Evolutionary conservation across 2,329 filamentous ascomycete genomes (phyloP).

Genomic region (Diaporthe eres): DNA sequence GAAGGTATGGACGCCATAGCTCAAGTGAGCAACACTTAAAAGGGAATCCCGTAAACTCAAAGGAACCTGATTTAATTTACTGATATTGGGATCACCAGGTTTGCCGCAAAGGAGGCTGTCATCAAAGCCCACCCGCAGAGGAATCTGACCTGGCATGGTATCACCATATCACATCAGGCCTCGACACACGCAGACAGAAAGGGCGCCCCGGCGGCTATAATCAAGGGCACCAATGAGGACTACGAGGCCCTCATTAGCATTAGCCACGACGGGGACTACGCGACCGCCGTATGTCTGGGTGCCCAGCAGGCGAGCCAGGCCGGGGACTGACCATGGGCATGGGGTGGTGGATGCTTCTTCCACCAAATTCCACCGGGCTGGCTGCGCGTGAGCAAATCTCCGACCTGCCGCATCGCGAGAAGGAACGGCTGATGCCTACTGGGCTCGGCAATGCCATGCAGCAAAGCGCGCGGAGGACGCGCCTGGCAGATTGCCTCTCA

Average conservation of each 20-base stretch:
- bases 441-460: not conserved
- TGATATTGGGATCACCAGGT: conserved; percentile 55
- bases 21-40: not conserved
- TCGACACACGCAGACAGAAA: conserved; percentile 33
- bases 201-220: conserved; percentile 33
- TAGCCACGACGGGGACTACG: conserved; percentile 89
- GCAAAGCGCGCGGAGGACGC: not conserved
- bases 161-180: conserved; percentile 57
- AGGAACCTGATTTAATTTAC: not conserved
- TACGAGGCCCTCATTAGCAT: conserved; percentile 79
- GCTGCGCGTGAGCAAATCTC: not conserved
- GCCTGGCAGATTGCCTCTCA: conserved; percentile 24
- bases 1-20: conserved; percentile 54
- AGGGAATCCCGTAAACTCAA: not conserved
- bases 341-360: not conserved
- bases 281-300: conserved; percentile 77
- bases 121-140: conserved; percentile 79
- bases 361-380: not conserved
- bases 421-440: not conserved
- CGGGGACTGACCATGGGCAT: conserved; percentile 3
- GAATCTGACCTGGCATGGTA: conserved; percentile 72
- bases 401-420: not conserved
- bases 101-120: conserved; percentile 81
- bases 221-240: conserved; percentile 45
- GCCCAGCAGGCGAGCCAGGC: not conserved